Evolutionary conservation across 768 basidiomycete genomes (phyloP).

Genomic region (Tulasnella sp.): DNA sequence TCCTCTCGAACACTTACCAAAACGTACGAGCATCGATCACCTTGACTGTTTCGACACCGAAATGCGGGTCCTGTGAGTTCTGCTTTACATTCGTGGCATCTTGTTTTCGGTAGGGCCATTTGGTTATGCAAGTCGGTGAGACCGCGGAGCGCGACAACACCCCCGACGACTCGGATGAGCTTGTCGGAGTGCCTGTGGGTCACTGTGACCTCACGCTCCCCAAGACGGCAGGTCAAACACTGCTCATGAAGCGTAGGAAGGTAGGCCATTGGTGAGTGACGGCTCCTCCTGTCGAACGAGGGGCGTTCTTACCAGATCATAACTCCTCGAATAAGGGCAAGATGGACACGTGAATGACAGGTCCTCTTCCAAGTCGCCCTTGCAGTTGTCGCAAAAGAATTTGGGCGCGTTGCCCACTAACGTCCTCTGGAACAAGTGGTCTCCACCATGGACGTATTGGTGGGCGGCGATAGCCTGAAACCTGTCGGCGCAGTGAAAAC

Average conservation of each 20-base stretch:
- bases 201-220: background rate
- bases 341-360: background rate
- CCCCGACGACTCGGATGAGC: background rate
- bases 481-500: background rate
- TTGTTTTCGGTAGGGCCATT: background rate
- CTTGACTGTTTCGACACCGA: background rate
- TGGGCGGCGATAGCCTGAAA: background rate
- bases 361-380: background rate
- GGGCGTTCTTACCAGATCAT: background rate
- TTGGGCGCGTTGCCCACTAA: background rate
- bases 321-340: background rate
- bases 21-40: background rate
- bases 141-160: background rate
- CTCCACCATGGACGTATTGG: background rate
- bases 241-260: background rate
- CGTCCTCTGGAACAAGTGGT: background rate
- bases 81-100: background rate
- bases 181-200: background rate
- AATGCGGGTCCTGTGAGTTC: background rate
- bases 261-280: background rate
- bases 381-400: background rate
- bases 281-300: background rate
- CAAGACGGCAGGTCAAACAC: background rate
- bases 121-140: background rate
- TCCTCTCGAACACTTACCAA: background rate